Evolutionary conservation across 129 eudicot genomes (phyloP).

Genomic region (Helichrysum umbraculigerum): DNA sequence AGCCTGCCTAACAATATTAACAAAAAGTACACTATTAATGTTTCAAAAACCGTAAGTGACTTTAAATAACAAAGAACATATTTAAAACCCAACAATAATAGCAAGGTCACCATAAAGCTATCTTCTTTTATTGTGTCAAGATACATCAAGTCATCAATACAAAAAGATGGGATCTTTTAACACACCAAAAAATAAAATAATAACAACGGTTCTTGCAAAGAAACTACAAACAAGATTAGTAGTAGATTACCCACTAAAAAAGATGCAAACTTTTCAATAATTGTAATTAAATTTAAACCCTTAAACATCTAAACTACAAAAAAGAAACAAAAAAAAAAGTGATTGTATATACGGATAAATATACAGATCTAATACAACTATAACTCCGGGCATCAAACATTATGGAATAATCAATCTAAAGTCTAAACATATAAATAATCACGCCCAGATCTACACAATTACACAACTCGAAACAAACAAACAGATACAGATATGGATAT

Average conservation of each 20-base stretch:
- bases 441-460: constrained; percentile 21
- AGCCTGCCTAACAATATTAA: neutral
- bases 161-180: neutral
- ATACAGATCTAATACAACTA: constrained; percentile 28
- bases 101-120: constrained; percentile 6
- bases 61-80: neutral
- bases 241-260: neutral
- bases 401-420: neutral
- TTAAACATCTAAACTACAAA: neutral
- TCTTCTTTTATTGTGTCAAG: neutral
- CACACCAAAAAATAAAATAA: neutral
- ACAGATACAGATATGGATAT: neutral
- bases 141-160: neutral
- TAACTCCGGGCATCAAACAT: constrained; percentile 18
- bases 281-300: too few species aligned
- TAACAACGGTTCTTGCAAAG: neutral
- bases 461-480: neutral
- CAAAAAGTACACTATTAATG: neutral
- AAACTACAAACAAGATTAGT: neutral
- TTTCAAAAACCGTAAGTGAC: neutral
- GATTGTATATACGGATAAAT: neutral
- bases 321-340: neutral
- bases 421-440: neutral
- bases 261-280: neutral
- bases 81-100: neutral